phyloP scores from a whole-genome alignment of 106 monocot species.

The Narthecium ossifragum region DNA sequence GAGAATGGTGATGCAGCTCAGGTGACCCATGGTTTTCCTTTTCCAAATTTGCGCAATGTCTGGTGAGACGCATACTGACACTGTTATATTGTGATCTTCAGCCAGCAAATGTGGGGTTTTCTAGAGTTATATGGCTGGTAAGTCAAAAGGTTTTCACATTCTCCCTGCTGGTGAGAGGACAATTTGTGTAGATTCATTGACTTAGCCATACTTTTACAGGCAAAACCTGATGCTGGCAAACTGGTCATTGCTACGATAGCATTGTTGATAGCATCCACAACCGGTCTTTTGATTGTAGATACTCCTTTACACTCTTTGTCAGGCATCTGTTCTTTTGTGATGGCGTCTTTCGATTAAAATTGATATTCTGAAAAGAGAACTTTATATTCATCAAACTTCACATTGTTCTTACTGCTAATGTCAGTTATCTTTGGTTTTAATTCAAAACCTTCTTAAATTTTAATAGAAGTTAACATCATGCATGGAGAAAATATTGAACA shows the following conservation, averaged over 20 bases:
- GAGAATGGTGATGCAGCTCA: constrained; percentile 71
- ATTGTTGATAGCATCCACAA: constrained; percentile 75
- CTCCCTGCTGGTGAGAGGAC: too few species aligned
- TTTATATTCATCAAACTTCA: too few species aligned
- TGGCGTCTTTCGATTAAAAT: too few species aligned
- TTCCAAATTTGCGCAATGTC: too few species aligned
- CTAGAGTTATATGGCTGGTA: constrained; percentile 75
- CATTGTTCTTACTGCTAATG: too few species aligned
- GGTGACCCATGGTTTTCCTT: constrained; percentile 28
- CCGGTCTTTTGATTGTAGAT: constrained; percentile 91
- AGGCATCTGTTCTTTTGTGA: neutral
- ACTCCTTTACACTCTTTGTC: constrained; percentile 13
- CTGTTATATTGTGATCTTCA: constrained; percentile 15
- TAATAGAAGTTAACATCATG: too few species aligned
- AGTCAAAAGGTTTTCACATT: constrained; percentile 6
- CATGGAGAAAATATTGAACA: too few species aligned
- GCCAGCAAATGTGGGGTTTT: constrained; percentile 80
- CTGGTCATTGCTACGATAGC: constrained; percentile 72
- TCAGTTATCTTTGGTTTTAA: too few species aligned
- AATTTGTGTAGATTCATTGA: too few species aligned
- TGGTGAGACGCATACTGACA: constrained; percentile 20
- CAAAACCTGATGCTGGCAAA: constrained; percentile 81
- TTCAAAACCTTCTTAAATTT: too few species aligned
- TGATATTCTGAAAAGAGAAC: too few species aligned
- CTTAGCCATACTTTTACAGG: constrained; percentile 40